These are phyloP conservation scores for Didymella pinodella DNA, from an alignment of 2,329 filamentous ascomycete genomes.

Conservation along the genomic window DNA sequence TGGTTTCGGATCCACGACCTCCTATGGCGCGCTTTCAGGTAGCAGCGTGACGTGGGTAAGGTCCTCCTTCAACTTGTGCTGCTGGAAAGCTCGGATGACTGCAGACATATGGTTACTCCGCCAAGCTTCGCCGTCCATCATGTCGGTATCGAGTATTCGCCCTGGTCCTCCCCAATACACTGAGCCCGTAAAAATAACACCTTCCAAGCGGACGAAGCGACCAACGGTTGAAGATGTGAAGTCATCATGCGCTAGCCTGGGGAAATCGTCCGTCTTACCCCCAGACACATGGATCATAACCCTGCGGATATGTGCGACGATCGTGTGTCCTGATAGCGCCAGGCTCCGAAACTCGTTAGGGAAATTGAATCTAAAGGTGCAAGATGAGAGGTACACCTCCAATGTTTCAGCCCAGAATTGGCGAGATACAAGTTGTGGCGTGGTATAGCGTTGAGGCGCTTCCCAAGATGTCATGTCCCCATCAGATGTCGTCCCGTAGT, in stretches of 20 bases:
- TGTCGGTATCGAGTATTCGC: background rate
- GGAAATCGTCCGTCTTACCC: background rate
- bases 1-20: background rate
- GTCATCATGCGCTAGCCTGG: background rate
- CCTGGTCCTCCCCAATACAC: background rate
- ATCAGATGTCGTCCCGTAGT: too few relatives aligned
- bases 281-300: background rate
- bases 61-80: constrained; percentile 5
- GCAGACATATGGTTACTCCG: background rate
- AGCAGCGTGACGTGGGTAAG: background rate
- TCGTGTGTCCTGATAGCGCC: background rate
- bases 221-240: background rate
- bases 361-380: background rate
- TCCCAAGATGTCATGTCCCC: too few relatives aligned
- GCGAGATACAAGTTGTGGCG: background rate
- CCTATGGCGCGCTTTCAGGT: rapidly evolving
- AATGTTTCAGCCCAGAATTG: constrained; percentile 8
- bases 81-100: constrained; percentile 3
- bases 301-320: background rate
- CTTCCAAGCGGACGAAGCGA: background rate
- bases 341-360: background rate
- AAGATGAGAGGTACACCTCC: background rate
- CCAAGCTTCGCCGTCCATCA: background rate
- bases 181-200: background rate
- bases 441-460: background rate